These are phyloP conservation scores for Saccharomycopsis schoenii DNA, from an alignment of 805 yeast species.

Conservation along the genomic window DNA sequence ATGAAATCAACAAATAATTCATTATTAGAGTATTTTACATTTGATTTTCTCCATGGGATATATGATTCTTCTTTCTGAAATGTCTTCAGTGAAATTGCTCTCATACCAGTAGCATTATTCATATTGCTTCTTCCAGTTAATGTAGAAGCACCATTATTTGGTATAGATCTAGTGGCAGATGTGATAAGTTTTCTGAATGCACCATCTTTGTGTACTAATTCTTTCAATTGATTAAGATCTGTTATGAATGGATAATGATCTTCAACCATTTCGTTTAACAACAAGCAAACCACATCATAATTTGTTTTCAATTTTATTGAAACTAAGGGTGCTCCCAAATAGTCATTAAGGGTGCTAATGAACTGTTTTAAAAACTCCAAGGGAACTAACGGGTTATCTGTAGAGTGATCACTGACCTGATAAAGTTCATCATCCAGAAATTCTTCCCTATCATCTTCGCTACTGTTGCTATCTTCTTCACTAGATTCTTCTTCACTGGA, in stretches of 20 bases:
- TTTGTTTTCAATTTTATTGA: conserved; percentile 54
- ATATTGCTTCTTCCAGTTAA: not conserved
- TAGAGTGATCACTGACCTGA: conserved; percentile 19
- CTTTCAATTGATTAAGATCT: conserved; percentile 61
- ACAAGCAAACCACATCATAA: conserved; percentile 56
- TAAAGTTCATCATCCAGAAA: not conserved
- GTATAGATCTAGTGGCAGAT: conserved; percentile 26
- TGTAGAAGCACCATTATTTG: conserved; percentile 12
- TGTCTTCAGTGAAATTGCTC: conserved; percentile 7
- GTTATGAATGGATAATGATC: conserved; percentile 65
- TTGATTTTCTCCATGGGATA: conserved; percentile 71
- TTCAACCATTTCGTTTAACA: conserved; percentile 72
- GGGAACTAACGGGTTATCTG: conserved; percentile 43
- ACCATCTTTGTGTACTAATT: conserved; percentile 56
- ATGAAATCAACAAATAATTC: conserved; percentile 79
- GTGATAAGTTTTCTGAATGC: conserved; percentile 43
- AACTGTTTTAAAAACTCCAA: conserved; percentile 42
- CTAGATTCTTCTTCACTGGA: conserved; percentile 12
- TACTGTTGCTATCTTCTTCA: conserved; percentile 6
- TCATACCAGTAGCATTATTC: conserved; percentile 1
- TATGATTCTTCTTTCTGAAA: conserved; percentile 20
- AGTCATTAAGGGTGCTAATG: conserved; percentile 43
- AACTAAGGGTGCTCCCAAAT: conserved; percentile 48
- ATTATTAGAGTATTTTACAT: conserved; percentile 65
- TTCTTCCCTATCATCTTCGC: not conserved